Percentiles rank a stretch among this genome's conserved stretches.
phyloP scores from a whole-genome alignment of 192 early-diverging fungal genomes.

The Backusella westeae region DNA sequence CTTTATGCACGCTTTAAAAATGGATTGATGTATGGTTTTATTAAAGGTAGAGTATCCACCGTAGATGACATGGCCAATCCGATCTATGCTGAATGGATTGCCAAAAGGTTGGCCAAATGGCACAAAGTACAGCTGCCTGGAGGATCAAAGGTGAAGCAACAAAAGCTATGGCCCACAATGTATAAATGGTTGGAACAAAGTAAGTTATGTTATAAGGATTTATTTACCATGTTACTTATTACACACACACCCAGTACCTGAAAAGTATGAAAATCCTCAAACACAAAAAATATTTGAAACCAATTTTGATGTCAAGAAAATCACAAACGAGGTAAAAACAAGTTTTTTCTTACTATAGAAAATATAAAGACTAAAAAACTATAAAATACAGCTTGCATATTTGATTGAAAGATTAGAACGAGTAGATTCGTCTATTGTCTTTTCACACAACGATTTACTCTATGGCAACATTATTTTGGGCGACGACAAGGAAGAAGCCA shows the following conservation, averaged over 20 bases:
- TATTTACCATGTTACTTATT: conserved; percentile 8
- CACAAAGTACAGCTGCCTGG: conserved; percentile 62
- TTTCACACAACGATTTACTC: conserved; percentile 92
- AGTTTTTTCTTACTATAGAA: not conserved
- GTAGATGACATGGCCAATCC: conserved; percentile 74
- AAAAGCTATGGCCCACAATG: conserved; percentile 69
- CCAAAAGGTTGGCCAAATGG: conserved; percentile 79
- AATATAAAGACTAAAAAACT: not conserved
- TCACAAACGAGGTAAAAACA: conserved; percentile 42
- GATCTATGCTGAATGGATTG: conserved; percentile 72
- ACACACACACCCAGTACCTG: conserved; percentile 48
- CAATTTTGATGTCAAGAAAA: conserved; percentile 42
- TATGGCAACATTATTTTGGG: conserved; percentile 87
- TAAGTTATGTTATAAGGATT: conserved; percentile 15
- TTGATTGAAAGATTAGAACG: conserved; percentile 54
- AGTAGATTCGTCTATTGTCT: conserved; percentile 78
- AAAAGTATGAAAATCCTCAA: conserved; percentile 48
- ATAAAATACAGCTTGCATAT: conserved; percentile 33
- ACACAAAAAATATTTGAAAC: conserved; percentile 57
- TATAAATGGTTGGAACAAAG: conserved; percentile 68
- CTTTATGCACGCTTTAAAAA: conserved; percentile 85
- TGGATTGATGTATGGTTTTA: conserved; percentile 89
- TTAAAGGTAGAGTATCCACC: conserved; percentile 69
- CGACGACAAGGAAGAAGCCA: conserved; percentile 51
- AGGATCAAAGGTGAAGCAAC: conserved; percentile 30